A percentile compares a stretch with the other conserved stretches of the same genome.
phyloP scores from a whole-genome alignment of 208 protist genomes.

The Leptomonas pyrrhocoris region DNA sequence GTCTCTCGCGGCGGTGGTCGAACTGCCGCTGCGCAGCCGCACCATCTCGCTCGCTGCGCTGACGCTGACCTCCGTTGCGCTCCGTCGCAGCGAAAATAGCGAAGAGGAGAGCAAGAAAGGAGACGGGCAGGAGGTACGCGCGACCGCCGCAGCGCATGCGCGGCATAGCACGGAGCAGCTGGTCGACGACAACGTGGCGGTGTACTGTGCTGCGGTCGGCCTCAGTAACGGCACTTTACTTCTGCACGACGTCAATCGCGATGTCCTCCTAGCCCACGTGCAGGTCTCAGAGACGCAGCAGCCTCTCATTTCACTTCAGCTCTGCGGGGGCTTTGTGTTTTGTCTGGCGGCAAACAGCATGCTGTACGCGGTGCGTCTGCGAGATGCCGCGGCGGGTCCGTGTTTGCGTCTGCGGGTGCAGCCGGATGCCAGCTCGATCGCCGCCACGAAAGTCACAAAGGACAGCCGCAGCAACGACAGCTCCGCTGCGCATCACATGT shows the following conservation, averaged over 20 bases:
- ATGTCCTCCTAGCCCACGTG: constrained; percentile 52
- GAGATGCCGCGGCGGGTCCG: constrained; percentile 27
- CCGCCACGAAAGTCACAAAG: constrained; percentile 19
- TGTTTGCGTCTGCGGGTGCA: constrained; percentile 47
- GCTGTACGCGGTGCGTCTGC: constrained; percentile 53
- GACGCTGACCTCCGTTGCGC: constrained; percentile 66
- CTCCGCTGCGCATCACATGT: constrained; percentile 12
- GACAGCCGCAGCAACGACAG: constrained; percentile 2
- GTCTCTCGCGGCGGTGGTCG: constrained; percentile 51
- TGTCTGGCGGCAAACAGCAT: constrained; percentile 52
- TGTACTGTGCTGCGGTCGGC: constrained; percentile 63
- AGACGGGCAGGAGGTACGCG: not conserved
- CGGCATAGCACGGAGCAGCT: constrained; percentile 14
- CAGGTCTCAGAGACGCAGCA: constrained; percentile 71
- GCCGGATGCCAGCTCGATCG: constrained; percentile 53
- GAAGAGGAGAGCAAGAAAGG: not conserved
- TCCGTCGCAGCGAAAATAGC: constrained; percentile 17
- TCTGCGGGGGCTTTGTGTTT: constrained; percentile 52
- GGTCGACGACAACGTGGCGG: constrained; percentile 21
- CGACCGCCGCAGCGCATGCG: not conserved
- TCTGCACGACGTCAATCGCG: constrained; percentile 64
- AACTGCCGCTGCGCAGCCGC: constrained; percentile 48
- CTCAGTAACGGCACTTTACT: constrained; percentile 82
- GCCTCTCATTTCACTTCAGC: constrained; percentile 49
- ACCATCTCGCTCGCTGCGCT: constrained; percentile 47